phyloP scores from a whole-genome alignment of 1,284 basidiomycete genomes.

The Pseudozyma flocculosa region DNA sequence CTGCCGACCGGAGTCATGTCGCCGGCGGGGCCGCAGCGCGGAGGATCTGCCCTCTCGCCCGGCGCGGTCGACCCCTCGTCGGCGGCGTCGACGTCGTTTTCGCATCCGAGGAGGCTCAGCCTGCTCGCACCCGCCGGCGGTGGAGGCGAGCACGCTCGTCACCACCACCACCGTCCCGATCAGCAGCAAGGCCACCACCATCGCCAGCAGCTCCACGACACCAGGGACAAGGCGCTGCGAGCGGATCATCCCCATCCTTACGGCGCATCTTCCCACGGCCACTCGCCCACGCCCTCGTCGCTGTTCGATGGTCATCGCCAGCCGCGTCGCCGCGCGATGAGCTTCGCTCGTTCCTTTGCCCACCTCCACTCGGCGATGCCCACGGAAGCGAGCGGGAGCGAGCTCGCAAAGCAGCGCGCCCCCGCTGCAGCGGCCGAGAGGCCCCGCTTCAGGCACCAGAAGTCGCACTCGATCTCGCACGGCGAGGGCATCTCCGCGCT shows the following conservation, averaged over 20 bases:
- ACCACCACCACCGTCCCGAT: background rate
- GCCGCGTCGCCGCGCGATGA: conserved; percentile 22
- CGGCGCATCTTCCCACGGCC: no score
- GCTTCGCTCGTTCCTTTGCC: conserved; percentile 35
- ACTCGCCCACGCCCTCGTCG: background rate
- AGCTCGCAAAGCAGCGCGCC: no score
- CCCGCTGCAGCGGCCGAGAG: no score
- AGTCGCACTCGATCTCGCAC: background rate
- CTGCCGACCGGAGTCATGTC: conserved; percentile 26
- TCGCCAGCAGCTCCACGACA: background rate
- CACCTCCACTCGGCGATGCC: conserved; percentile 26
- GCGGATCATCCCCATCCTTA: background rate
- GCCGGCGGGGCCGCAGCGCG: conserved; percentile 7
- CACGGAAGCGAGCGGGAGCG: no score
- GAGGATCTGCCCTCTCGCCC: background rate
- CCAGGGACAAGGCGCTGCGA: background rate
- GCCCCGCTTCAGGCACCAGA: background rate
- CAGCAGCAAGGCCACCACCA: no score
- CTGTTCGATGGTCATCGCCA: background rate
- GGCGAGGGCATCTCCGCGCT: background rate
- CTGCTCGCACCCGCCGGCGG: background rate
- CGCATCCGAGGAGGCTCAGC: background rate
- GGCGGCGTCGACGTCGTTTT: conserved; percentile 15
- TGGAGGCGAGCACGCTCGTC: no score
- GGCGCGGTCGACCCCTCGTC: conserved; percentile 5